phyloP scores from a whole-genome alignment of 202 grass and related monocot genomes.

The Setaria viridis region DNA sequence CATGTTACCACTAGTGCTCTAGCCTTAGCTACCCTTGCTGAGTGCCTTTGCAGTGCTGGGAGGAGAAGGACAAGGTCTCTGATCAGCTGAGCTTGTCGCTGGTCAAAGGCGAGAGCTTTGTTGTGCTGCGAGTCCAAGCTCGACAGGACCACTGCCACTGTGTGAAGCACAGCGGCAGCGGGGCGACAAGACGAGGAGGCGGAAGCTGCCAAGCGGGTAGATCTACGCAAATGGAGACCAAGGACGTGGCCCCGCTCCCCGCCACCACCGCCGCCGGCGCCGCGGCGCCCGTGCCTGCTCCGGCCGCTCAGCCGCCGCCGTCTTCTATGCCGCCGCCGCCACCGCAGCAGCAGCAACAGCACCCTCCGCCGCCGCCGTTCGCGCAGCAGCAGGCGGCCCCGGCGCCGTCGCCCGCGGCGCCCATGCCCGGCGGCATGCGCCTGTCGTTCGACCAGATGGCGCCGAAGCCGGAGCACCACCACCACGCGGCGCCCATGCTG shows the following conservation, averaged over 20 bases:
- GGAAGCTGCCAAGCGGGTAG: conserved; percentile 32
- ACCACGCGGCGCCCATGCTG: conserved; percentile 50
- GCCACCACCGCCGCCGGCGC: conserved; percentile 8
- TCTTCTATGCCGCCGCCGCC: conserved; percentile 36
- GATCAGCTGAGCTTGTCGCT: conserved; percentile 26
- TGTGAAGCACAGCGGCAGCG: conserved; percentile 25
- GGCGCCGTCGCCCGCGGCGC: neutral
- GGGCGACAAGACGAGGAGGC: neutral
- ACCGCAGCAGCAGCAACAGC: conserved; percentile 12
- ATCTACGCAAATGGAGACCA: conserved; percentile 65
- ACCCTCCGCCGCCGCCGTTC: conserved; percentile 17
- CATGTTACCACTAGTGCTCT: conserved; percentile 37
- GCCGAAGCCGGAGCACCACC: conserved; percentile 39
- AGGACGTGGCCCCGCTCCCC: conserved; percentile 56
- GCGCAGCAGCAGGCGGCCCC: conserved; percentile 23
- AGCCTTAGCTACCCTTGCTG: conserved; percentile 14
- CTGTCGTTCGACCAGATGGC: conserved; percentile 67
- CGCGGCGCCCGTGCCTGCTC: neutral
- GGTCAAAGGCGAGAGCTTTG: conserved; percentile 37
- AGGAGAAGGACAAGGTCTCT: conserved; percentile 28
- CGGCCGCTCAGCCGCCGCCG: conserved; percentile 28
- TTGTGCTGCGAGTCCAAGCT: conserved; percentile 15
- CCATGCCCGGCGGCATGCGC: conserved; percentile 50
- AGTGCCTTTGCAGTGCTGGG: conserved; percentile 8
- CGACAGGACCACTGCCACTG: conserved; percentile 39